phyloP scores from a whole-genome alignment of 1,284 basidiomycete species.

The Cryptococcus sp. region DNA sequence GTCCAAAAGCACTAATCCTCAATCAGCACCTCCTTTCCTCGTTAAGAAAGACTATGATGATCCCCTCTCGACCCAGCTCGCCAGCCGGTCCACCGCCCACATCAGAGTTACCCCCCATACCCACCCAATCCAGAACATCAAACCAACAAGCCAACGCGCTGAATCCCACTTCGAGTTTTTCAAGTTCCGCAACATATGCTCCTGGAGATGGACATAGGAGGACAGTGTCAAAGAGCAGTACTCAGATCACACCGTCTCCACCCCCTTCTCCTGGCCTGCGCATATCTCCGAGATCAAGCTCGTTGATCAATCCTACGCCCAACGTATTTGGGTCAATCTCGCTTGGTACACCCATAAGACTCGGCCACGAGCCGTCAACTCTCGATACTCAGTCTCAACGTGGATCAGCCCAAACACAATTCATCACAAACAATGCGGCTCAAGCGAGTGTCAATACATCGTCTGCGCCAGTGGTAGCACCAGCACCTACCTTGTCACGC shows the following conservation, averaged over 20 bases:
- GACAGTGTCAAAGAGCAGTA: neutral
- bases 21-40: too few species aligned
- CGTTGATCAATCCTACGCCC: constrained; percentile 3
- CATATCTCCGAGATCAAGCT: constrained; percentile 15
- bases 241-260: neutral
- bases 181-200: neutral
- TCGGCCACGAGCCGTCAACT: neutral
- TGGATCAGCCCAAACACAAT: neutral
- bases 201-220: neutral
- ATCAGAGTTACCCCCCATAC: constrained; percentile 13
- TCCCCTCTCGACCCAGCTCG: constrained; percentile 11
- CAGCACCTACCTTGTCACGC: neutral
- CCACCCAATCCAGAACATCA: neutral
- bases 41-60: constrained; percentile 7
- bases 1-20: too few species aligned
- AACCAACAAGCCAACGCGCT: too few species aligned
- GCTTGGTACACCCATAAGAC: constrained; percentile 1
- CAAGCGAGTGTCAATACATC: too few species aligned
- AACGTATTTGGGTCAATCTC: neutral
- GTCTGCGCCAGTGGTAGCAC: too few species aligned
- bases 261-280: neutral
- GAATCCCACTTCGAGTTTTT: neutral
- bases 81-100: constrained; percentile 20
- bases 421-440: neutral
- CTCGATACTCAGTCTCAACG: neutral